A percentile compares a stretch with the other conserved stretches of the same genome.
These are phyloP conservation scores for Saccharomycopsis hybrid DNA, from an alignment of 1,139 yeast species.

Conservation along the genomic window DNA sequence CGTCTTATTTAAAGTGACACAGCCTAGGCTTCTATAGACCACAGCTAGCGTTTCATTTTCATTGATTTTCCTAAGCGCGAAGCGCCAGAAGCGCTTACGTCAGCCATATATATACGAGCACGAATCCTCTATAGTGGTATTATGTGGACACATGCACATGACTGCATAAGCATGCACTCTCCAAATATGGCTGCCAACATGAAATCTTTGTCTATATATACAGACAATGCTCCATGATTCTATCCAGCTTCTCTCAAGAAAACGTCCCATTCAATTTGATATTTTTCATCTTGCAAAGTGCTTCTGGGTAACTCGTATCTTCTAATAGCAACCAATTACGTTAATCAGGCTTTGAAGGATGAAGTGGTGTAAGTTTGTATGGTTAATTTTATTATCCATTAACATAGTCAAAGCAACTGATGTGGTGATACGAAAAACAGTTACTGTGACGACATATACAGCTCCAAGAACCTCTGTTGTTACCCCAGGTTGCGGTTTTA, in stretches of 20 bases:
- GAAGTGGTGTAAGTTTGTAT: constrained; percentile 1
- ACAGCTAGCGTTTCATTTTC: no score
- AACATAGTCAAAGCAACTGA: constrained; percentile 1
- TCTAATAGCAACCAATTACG: not conserved
- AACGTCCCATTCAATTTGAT: not conserved
- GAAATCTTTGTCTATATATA: no score
- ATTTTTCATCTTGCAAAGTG: not conserved
- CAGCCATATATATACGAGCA: no score
- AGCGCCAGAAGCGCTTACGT: no score
- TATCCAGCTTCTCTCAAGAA: not conserved
- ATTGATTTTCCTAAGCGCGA: no score
- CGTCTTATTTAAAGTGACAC: no score
- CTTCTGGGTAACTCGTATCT: not conserved
- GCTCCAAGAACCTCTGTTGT: constrained; percentile 8
- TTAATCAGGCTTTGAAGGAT: not conserved
- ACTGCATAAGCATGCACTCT: no score
- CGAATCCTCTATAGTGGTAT: no score
- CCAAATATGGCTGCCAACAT: no score
- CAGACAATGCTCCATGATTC: no score
- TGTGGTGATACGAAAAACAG: constrained; percentile 10
- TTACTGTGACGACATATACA: constrained; percentile 12
- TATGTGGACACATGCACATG: no score
- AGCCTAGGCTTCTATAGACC: no score
- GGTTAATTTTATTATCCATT: not conserved
- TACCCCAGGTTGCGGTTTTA: constrained; percentile 7